A percentile compares a stretch with the other conserved stretches of the same genome.
These are phyloP conservation scores for Ophiostoma piceae DNA, from an alignment of 2,329 filamentous ascomycete genomes.

Conservation along the genomic window DNA sequence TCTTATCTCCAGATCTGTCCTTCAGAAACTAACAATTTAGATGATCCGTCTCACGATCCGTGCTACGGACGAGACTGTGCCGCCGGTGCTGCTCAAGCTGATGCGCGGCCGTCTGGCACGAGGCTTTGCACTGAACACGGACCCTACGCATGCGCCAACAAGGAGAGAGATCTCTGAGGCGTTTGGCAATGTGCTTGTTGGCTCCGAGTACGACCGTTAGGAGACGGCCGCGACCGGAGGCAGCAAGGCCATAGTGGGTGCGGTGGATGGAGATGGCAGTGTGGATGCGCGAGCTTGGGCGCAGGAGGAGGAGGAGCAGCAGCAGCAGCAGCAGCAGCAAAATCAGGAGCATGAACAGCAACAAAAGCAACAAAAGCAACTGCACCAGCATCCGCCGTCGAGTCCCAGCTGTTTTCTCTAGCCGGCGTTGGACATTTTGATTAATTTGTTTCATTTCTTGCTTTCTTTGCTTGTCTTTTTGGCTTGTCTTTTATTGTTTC, in stretches of 20 bases:
- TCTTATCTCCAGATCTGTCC: not conserved
- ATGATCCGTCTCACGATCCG: conserved; percentile 94
- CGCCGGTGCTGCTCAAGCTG: conserved; percentile 69
- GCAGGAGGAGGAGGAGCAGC: conserved; percentile 5
- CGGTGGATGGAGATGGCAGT: not conserved
- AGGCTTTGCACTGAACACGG: conserved; percentile 43
- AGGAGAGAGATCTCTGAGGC: conserved; percentile 50
- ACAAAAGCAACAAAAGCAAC: conserved; percentile 7
- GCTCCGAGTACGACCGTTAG: conserved; percentile 23
- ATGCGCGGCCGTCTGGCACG: conserved; percentile 77
- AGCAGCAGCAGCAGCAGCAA: conserved; percentile 6
- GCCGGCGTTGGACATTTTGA: conserved; percentile 19
- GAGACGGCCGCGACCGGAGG: not conserved
- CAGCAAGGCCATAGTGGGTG: not conserved
- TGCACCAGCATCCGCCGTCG: conserved; percentile 13
- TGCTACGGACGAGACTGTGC: conserved; percentile 86
- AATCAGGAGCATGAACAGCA: conserved; percentile 7
- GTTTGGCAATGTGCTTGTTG: conserved; percentile 54
- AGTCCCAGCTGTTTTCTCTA: conserved; percentile 25
- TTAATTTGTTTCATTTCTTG: not conserved
- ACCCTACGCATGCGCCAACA: conserved; percentile 40
- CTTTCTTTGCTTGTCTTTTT: not conserved
- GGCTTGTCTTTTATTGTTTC: not conserved
- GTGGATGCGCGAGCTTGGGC: not conserved
- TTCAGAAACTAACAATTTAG: conserved; percentile 42